Conservation (phyloP, 768 basidiomycete species). For the Lyophyllum atratum region DNA sequence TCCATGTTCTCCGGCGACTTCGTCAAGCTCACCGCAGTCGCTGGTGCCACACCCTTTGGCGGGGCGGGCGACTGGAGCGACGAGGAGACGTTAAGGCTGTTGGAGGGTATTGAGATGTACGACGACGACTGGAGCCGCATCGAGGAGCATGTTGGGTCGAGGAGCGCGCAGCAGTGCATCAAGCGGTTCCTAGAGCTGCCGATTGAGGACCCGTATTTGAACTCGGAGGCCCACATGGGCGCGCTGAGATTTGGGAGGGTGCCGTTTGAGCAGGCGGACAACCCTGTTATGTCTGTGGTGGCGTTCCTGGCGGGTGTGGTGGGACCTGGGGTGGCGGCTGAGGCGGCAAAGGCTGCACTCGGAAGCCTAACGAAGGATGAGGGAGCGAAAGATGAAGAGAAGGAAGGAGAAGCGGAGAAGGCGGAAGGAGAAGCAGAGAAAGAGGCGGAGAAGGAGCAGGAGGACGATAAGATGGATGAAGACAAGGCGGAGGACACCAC, state of each 20-base stretch:
- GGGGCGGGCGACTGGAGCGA: conserved; percentile 75
- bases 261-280: conserved; percentile 94
- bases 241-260: conserved; percentile 73
- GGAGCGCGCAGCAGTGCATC: conserved; percentile 93
- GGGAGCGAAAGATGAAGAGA: conserved; percentile 29
- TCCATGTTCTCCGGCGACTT: conserved; percentile 98
- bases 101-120: conserved; percentile 98
- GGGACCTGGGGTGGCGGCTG: conserved; percentile 86
- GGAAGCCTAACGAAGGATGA: conserved; percentile 66
- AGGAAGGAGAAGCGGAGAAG: conserved; percentile 2
- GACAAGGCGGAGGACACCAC: conserved; percentile 32
- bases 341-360: conserved; percentile 89
- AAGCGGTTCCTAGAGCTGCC: conserved; percentile 94
- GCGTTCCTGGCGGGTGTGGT: conserved; percentile 96
- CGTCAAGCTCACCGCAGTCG: conserved; percentile 69
- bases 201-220: conserved; percentile 93
- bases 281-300: conserved; percentile 98
- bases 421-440: conserved; percentile 30
- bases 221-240: conserved; percentile 75
- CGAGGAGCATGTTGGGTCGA: conserved; percentile 90
- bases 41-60: conserved; percentile 40
- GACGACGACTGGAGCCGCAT: conserved; percentile 96
- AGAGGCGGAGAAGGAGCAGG: conserved; percentile 30
- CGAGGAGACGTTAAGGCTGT: conserved; percentile 81
- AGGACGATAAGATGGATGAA: conserved; percentile 51